Evolutionary conservation across 306 rosid species (phyloP).

Genomic region (Rubus parviflorus): DNA sequence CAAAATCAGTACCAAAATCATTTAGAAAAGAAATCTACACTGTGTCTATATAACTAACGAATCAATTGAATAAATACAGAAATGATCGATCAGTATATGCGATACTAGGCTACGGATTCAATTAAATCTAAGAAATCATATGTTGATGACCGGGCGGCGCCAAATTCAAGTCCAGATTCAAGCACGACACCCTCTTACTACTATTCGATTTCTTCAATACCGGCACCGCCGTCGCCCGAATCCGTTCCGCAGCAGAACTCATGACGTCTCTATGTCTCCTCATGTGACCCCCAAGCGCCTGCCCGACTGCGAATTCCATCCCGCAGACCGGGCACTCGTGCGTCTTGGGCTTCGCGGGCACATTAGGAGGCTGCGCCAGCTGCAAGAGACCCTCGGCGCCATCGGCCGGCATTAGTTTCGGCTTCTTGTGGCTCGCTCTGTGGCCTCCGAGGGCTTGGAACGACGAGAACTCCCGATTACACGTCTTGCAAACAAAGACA

Average conservation of each 20-base stretch:
- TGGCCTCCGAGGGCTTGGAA: slow-evolving; percentile 95
- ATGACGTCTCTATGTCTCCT: slow-evolving; percentile 55
- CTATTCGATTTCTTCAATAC: slow-evolving; percentile 44
- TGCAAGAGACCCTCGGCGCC: slow-evolving; percentile 9
- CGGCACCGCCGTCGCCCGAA: slow-evolving; percentile 4
- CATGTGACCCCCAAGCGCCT: slow-evolving; percentile 95
- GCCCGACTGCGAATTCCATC: slow-evolving; percentile 63
- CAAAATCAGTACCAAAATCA: not conserved
- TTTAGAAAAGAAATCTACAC: not conserved
- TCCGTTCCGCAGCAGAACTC: not conserved
- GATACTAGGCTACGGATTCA: not conserved
- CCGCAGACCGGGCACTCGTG: slow-evolving; percentile 82
- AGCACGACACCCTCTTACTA: slow-evolving; percentile 33
- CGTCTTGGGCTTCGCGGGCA: slow-evolving; percentile 39
- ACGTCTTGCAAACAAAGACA: slow-evolving; percentile 65
- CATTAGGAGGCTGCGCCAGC: not conserved
- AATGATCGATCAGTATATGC: not conserved
- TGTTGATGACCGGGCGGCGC: slow-evolving; percentile 24
- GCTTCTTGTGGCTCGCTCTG: slow-evolving; percentile 78
- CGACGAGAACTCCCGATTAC: slow-evolving; percentile 49
- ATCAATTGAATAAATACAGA: not conserved
- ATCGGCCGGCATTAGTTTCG: slow-evolving; percentile 30
- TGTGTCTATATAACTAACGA: not conserved
- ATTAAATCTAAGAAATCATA: slow-evolving; percentile 2
- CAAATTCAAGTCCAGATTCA: slow-evolving; percentile 58